phyloP scores from a whole-genome alignment of 1,139 yeast genomes.

The Geotrichum klebahnii region DNA sequence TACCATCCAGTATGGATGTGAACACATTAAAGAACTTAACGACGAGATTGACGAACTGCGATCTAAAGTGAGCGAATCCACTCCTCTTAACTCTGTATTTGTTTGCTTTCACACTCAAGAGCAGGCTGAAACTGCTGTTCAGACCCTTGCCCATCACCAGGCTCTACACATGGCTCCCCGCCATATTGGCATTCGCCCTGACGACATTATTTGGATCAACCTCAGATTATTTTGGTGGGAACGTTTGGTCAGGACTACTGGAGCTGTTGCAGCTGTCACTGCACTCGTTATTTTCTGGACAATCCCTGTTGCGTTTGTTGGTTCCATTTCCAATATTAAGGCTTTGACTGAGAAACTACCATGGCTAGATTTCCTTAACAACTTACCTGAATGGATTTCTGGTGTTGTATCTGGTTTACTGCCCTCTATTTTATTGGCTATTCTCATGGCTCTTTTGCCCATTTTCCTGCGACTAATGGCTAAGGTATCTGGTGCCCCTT shows the following conservation, averaged over 20 bases:
- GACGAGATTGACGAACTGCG: slow-evolving; percentile 52
- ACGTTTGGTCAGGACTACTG: slow-evolving; percentile 55
- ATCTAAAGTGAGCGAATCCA: slow-evolving; percentile 41
- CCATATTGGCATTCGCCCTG: slow-evolving; percentile 67
- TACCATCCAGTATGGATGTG: slow-evolving; percentile 67
- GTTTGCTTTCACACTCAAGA: slow-evolving; percentile 82
- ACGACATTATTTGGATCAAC: slow-evolving; percentile 82
- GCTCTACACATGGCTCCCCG: slow-evolving; percentile 64
- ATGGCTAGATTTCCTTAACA: slow-evolving; percentile 65
- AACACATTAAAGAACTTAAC: slow-evolving; percentile 64
- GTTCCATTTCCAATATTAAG: slow-evolving; percentile 81
- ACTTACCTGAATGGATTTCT: slow-evolving; percentile 59
- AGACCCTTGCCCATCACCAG: slow-evolving; percentile 61
- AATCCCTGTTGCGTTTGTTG: slow-evolving; percentile 92
- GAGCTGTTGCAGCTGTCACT: slow-evolving; percentile 58
- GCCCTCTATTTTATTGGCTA: slow-evolving; percentile 76
- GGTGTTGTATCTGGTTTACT: slow-evolving; percentile 85
- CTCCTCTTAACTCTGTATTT: slow-evolving; percentile 60
- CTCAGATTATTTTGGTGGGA: slow-evolving; percentile 84
- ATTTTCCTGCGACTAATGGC: slow-evolving; percentile 74
- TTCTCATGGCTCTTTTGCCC: slow-evolving; percentile 83
- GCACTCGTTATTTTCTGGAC: slow-evolving; percentile 79
- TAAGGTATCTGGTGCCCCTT: slow-evolving; percentile 63
- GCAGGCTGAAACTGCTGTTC: slow-evolving; percentile 83
- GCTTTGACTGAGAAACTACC: slow-evolving; percentile 61